Percentiles rank a stretch among this genome's conserved stretches.
These are phyloP conservation scores for Diaporthe ampelina DNA, from an alignment of 2,329 filamentous ascomycete genomes.

Conservation along the genomic window DNA sequence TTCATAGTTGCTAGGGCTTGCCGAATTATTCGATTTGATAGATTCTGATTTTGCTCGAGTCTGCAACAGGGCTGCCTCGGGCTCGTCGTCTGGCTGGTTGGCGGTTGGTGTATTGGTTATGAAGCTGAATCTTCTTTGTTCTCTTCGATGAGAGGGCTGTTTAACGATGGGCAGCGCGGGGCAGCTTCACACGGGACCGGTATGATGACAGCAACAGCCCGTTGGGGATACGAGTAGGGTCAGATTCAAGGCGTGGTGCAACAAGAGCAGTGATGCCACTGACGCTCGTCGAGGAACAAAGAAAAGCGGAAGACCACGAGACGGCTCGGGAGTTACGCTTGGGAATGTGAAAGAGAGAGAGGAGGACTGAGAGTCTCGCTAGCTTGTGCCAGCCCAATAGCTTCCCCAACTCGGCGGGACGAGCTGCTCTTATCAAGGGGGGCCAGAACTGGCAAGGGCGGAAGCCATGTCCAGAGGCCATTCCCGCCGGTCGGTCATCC, in stretches of 20 bases:
- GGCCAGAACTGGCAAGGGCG: conserved; percentile 29
- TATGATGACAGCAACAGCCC: neutral
- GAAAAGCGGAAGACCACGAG: conserved; percentile 3
- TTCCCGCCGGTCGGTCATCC: neutral
- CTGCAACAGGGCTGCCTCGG: neutral
- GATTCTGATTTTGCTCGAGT: neutral
- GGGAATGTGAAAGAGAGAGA: conserved; percentile 3
- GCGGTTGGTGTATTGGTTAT: neutral
- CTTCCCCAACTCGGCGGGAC: neutral
- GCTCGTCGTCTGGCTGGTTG: too few species aligned
- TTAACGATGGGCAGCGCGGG: neutral
- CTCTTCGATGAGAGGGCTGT: neutral
- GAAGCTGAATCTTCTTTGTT: conserved; percentile 6
- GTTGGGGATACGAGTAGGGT: neutral
- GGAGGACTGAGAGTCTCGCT: conserved; percentile 20
- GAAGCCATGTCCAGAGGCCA: conserved; percentile 34
- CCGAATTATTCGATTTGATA: neutral
- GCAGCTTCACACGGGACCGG: conserved; percentile 4
- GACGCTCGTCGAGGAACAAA: conserved; percentile 26
- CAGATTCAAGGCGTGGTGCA: conserved; percentile 27
- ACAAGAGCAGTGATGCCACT: conserved; percentile 15
- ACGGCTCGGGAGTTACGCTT: neutral
- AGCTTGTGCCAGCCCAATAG: conserved; percentile 25
- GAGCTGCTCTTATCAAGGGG: conserved; percentile 18
- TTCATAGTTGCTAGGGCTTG: conserved; percentile 32